Conservation (phyloP, 306 rosid species). For the Prunus davidiana region DNA sequence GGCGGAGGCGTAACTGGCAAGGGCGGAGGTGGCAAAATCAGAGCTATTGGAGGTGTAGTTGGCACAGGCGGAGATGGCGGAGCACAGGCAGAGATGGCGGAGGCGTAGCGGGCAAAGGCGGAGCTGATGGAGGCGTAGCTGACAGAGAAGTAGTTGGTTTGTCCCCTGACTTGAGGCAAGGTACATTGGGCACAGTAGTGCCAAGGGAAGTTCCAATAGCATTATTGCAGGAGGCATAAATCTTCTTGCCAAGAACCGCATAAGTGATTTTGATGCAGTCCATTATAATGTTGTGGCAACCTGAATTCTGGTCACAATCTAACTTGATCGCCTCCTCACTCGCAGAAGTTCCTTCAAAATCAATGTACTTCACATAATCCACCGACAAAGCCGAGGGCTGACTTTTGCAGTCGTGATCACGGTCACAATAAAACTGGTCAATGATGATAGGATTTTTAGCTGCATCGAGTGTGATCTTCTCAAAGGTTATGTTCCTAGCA, state of each 20-base stretch:
- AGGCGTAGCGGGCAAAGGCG: no score
- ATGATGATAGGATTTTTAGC: slow-evolving; percentile 17
- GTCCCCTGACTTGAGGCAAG: no score
- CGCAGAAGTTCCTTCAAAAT: slow-evolving; percentile 24
- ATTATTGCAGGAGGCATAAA: slow-evolving; percentile 11
- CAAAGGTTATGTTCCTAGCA: slow-evolving; percentile 5
- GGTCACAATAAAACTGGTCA: slow-evolving; percentile 3
- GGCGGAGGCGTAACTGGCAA: no score
- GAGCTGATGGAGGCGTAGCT: no score
- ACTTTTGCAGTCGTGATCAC: not conserved
- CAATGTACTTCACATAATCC: slow-evolving; percentile 14
- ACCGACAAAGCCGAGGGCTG: slow-evolving; percentile 6
- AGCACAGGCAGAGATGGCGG: no score
- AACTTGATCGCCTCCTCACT: slow-evolving; percentile 15
- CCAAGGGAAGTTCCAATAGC: slow-evolving; percentile 6
- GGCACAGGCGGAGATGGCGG: no score
- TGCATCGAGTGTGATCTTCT: not conserved
- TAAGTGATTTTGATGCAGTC: slow-evolving; percentile 13
- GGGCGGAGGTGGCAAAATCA: no score
- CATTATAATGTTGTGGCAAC: slow-evolving; percentile 17
- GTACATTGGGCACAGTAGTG: no score
- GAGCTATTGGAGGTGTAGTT: no score
- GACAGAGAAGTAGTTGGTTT: no score
- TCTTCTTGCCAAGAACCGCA: not conserved
- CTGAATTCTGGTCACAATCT: not conserved